These are phyloP conservation scores for Laguncularia racemosa DNA, from an alignment of 345 rosid genomes.

Conservation along the genomic window DNA sequence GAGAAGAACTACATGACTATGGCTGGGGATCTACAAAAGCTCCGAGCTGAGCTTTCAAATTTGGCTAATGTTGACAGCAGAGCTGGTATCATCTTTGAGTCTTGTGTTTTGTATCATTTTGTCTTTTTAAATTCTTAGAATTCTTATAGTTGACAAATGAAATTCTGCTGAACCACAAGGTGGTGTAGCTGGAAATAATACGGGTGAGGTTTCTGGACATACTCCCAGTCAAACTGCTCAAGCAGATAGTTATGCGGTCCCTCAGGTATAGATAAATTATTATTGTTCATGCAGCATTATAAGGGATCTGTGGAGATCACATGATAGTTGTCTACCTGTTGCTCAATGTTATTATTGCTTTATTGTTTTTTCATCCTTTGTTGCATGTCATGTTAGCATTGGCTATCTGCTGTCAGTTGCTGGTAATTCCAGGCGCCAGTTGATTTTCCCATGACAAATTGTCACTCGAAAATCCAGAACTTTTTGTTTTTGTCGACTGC, in stretches of 20 bases:
- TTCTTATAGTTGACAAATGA: constrained; percentile 12
- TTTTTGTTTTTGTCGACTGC: too few species aligned
- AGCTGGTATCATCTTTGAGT: constrained; percentile 32
- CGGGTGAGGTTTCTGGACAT: constrained; percentile 46
- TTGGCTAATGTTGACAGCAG: constrained; percentile 47
- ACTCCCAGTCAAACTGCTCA: constrained; percentile 38
- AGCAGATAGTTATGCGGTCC: constrained; percentile 44
- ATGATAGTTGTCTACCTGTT: too few species aligned
- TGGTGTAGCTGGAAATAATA: constrained; percentile 35
- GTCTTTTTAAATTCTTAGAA: not conserved
- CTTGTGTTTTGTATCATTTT: not conserved
- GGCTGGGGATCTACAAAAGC: constrained; percentile 93
- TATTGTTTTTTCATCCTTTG: too few species aligned
- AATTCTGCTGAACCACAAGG: constrained; percentile 56
- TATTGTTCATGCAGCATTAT: not conserved
- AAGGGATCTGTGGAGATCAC: too few species aligned
- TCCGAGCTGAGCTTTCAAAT: constrained; percentile 66
- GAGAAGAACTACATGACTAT: constrained; percentile 75
- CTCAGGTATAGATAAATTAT: constrained; percentile 36
- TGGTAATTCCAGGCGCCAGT: too few species aligned
- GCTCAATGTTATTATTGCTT: too few species aligned
- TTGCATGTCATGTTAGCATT: too few species aligned
- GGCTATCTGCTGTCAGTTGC: too few species aligned
- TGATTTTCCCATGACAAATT: too few species aligned
- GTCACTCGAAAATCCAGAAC: too few species aligned